Percentiles rank a stretch among this genome's conserved stretches.
Conservation (phyloP, 2,329 filamentous ascomycete genomes). For the Alternaria viburni region DNA sequence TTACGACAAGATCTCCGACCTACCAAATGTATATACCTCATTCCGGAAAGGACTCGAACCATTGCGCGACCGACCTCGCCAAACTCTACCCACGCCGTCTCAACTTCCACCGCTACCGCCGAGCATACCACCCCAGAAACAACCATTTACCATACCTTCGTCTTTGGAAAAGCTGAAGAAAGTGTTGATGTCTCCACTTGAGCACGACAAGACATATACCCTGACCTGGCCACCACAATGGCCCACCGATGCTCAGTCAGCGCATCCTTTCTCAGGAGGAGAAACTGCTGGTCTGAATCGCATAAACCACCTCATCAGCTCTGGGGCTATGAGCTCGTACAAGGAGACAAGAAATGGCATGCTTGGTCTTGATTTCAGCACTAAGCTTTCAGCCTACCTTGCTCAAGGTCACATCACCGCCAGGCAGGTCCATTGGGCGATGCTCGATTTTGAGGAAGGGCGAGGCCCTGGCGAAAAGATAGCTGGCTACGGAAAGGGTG, state of each 20-base stretch:
- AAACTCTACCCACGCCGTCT: constrained; percentile 60
- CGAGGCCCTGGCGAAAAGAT: constrained; percentile 33
- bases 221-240: constrained; percentile 60
- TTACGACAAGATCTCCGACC: constrained; percentile 61
- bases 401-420: constrained; percentile 75
- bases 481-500: constrained; percentile 69
- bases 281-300: constrained; percentile 66
- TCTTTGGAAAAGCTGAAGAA: constrained; percentile 60
- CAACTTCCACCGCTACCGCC: constrained; percentile 66
- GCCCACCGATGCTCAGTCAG: constrained; percentile 62
- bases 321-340: constrained; percentile 68
- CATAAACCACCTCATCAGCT: constrained; percentile 65
- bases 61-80: constrained; percentile 68
- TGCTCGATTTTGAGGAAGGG: constrained; percentile 74
- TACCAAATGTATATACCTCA: constrained; percentile 77
- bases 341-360: constrained; percentile 75
- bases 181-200: constrained; percentile 65
- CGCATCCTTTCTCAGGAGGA: constrained; percentile 73
- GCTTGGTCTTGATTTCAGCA: constrained; percentile 73
- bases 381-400: constrained; percentile 76
- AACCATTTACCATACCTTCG: constrained; percentile 69
- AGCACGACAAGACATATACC: constrained; percentile 50
- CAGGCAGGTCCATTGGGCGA: constrained; percentile 73
- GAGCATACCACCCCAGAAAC: constrained; percentile 63
- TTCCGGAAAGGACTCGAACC: constrained; percentile 78